A percentile compares a stretch with the other conserved stretches of the same genome.
Evolutionary conservation across 768 basidiomycete genomes (phyloP).

Genomic region (Podaxis sp.): DNA sequence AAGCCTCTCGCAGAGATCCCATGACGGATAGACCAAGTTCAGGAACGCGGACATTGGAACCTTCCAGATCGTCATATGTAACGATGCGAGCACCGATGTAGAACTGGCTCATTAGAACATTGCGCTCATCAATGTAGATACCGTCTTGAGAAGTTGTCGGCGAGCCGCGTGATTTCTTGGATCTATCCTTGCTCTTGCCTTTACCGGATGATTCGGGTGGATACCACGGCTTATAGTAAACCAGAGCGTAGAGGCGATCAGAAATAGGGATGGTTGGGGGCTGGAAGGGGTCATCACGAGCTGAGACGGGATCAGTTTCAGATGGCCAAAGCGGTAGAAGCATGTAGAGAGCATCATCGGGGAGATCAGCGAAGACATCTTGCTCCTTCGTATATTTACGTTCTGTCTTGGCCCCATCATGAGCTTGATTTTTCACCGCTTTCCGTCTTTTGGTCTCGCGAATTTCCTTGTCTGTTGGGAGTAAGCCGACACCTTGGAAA

Average conservation of each 20-base stretch:
- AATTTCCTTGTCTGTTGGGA: constrained; percentile 52
- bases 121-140: constrained; percentile 35
- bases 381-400: constrained; percentile 24
- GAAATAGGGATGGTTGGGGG: constrained; percentile 44
- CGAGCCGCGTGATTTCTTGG: constrained; percentile 43
- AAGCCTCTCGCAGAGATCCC: constrained; percentile 56
- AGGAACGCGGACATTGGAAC: constrained; percentile 73
- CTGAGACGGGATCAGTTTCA: constrained; percentile 55
- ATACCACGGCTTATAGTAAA: constrained; percentile 62
- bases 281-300: constrained; percentile 28
- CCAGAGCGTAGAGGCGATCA: constrained; percentile 69
- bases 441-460: constrained; percentile 22
- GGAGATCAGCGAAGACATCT: constrained; percentile 61
- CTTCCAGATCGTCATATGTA: constrained; percentile 67
- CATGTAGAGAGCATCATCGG: constrained; percentile 76
- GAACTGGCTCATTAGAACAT: constrained; percentile 62
- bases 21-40: constrained; percentile 68
- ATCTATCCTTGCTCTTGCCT: constrained; percentile 34
- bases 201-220: constrained; percentile 22
- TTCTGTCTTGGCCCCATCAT: constrained; percentile 28
- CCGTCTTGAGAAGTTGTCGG: constrained; percentile 38
- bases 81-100: constrained; percentile 75
- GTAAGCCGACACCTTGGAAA: constrained; percentile 77
- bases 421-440: constrained; percentile 18
- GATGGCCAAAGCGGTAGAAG: constrained; percentile 83